Base-by-base conservation (phyloP, 2,329 filamentous ascomycete genomes). In the Aspergillus fischeri region DNA sequence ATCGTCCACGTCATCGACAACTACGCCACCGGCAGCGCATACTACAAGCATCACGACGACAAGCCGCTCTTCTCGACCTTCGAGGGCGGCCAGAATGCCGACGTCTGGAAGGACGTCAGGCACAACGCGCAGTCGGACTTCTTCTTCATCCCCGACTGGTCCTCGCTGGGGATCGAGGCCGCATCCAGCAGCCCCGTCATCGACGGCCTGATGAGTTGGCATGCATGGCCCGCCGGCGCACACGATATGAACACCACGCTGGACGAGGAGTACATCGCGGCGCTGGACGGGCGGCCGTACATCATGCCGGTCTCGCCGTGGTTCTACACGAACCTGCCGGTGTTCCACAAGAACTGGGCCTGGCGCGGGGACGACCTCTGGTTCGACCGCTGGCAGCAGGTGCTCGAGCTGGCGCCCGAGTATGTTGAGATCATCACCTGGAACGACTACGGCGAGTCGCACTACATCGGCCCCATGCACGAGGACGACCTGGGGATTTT, bases 381-480 rank as follows among this genome's bases (percentile, higher is more conserved):
- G 84, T 80, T 77, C 57, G 73, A 83, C 51, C 80, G 85, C 8
- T 87, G 85, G 85, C 70, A 78, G 51, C 77, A 85, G 58, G 77
- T 81, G 1, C 64, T 83, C 24, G 71, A 78, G 1, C 57, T 85
- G 0, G 65, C 77, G 54, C 82, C 84, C 0, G 75, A 80, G 25
- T 81, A 80, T 49, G 78, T 86, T 38, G 76, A 81, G 68, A 82
- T 85, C 52, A 77, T 85, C 42, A 81, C 82, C 8, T 86, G 83
- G 82, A 86, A 86, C 61, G 84, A 86, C 67, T 86, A 78, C 62
- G 83, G 83, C 51, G 84, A 86, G 69, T 83, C 81, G 2, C 82
- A 83, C 67, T 85, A 86, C 65, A 82, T 85, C 59, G 79, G 78
- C 4, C 79, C 82, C 0, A 65, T 83, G 49, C 66, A 73, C 48